These are phyloP conservation scores for Aspergillus udagawae DNA, from an alignment of 2,329 filamentous ascomycete species.

Conservation along the genomic window DNA sequence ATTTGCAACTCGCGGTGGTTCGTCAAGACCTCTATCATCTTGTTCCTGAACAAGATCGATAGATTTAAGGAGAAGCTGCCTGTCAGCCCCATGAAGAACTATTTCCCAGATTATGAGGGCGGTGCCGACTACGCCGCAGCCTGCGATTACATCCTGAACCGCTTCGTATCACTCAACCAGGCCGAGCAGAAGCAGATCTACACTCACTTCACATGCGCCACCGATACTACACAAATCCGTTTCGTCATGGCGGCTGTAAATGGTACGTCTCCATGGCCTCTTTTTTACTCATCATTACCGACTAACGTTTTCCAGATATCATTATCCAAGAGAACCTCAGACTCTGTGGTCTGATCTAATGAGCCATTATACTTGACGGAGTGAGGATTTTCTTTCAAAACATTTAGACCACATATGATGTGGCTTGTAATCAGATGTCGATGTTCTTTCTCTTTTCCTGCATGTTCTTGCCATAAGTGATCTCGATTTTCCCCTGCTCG, in stretches of 20 bases:
- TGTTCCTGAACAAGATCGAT: constrained; percentile 73
- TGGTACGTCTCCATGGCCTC: constrained; percentile 57
- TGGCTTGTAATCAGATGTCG: constrained; percentile 29
- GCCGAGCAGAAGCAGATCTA: constrained; percentile 99
- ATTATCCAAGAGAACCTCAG: constrained; percentile 99
- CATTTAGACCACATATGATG: constrained; percentile 30
- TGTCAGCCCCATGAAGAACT: constrained; percentile 70
- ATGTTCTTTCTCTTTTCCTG: constrained; percentile 13
- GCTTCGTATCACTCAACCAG: constrained; percentile 97
- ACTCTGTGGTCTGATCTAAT: constrained; percentile 92
- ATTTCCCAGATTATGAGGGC: constrained; percentile 76
- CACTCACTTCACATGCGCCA: constrained; percentile 98
- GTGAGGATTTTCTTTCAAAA: constrained; percentile 21
- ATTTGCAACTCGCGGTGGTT: constrained; percentile 72
- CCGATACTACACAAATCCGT: constrained; percentile 96
- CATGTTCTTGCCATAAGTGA: constrained; percentile 22
- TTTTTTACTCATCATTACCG: neutral
- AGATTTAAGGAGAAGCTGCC: constrained; percentile 71
- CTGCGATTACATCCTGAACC: constrained; percentile 98
- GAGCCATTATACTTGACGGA: constrained; percentile 23
- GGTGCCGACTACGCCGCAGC: constrained; percentile 93
- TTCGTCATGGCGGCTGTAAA: constrained; percentile 99
- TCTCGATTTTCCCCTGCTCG: constrained; percentile 24
- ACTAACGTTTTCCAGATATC: constrained; percentile 65
- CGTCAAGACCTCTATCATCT: constrained; percentile 67